Base-by-base conservation (phyloP, 208 protist genomes). In the Leishmania martiniquensis region DNA sequence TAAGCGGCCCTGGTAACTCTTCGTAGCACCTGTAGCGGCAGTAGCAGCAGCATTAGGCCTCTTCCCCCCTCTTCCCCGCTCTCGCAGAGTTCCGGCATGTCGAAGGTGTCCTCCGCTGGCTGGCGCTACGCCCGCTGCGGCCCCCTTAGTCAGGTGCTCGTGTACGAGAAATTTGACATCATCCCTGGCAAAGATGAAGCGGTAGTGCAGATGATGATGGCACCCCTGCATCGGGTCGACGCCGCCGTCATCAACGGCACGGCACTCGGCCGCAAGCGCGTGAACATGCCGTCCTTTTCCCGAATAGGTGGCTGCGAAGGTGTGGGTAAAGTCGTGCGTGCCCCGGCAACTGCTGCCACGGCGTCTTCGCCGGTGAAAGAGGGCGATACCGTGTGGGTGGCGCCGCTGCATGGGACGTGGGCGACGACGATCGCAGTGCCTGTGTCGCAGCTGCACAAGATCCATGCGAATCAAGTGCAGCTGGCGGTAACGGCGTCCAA, bases 351-450 rank as follows among this genome's bases (percentile, higher is more conserved):
- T 39, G 49, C 57, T 0, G 60, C 52, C 0, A 75, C 71, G 39
- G 44, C 6, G 29, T 75, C 80, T 1, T 66, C 78, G 1, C 37
- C 59, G 15, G 77, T 96, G 44, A 94, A 93, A 78, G 87, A 90
- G 52, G 92, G 92, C 10, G 92, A 96, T 75, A 89, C 76, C 17
- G 92, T 96, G 70, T 96, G 92, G 90, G 78, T 96, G 22, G 77
- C 86, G 5, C 92, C 92, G 5, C 5, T 93, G 7, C 71, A 92
- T 63, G 92, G 92, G 34, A 92, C 89, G 15, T 96, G 92, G 90
- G 89, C 92, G 22, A 88, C 82, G 37, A 45, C 81, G 66, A 52
- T 93, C 79, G 77, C 86, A 9, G 92, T 91, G n/a, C 54, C 75
- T 20, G 73, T 77, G 20, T 65, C 71, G 7, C 76, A 80, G 12